Conservation (phyloP, 164 flowering plant species). For the Kalanchoe fedtschenkoi region DNA sequence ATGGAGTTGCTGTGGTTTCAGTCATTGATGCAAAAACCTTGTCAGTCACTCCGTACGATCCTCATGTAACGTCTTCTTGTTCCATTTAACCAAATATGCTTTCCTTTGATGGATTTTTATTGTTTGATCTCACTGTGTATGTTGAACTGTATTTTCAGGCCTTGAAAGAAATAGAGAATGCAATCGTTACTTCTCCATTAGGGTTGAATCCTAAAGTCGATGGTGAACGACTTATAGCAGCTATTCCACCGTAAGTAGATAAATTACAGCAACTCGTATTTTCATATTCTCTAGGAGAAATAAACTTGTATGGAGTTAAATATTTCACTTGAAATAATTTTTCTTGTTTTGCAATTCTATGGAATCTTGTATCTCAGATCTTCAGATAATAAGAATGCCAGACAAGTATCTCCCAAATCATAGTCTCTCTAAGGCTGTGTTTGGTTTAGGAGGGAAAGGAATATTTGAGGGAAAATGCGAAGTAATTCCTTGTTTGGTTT, state of each 20-base stretch:
- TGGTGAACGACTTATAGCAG: slow-evolving; percentile 63
- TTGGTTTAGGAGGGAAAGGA: no score
- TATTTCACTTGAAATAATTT: no score
- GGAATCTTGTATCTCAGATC: background rate
- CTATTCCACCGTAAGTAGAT: slow-evolving; percentile 73
- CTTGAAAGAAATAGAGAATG: slow-evolving; percentile 61
- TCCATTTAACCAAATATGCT: slow-evolving; percentile 6
- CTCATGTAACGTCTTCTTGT: slow-evolving; percentile 38
- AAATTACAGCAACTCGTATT: background rate
- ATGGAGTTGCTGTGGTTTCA: slow-evolving; percentile 68
- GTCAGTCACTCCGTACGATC: slow-evolving; percentile 81
- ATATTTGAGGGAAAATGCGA: no score
- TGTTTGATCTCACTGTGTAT: background rate
- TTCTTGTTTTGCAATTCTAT: background rate
- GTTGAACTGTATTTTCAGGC: slow-evolving; percentile 30
- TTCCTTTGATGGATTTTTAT: no score
- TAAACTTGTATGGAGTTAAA: background rate
- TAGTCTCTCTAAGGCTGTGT: background rate
- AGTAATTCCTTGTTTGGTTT: no score
- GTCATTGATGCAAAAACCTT: slow-evolving; percentile 75
- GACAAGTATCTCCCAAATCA: background rate
- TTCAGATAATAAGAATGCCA: background rate
- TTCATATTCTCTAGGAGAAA: background rate
- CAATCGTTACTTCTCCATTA: slow-evolving; percentile 74
- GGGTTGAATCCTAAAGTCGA: slow-evolving; percentile 78